Conservation (phyloP, 306 rosid species). For the Fragaria nilgerrensis region DNA sequence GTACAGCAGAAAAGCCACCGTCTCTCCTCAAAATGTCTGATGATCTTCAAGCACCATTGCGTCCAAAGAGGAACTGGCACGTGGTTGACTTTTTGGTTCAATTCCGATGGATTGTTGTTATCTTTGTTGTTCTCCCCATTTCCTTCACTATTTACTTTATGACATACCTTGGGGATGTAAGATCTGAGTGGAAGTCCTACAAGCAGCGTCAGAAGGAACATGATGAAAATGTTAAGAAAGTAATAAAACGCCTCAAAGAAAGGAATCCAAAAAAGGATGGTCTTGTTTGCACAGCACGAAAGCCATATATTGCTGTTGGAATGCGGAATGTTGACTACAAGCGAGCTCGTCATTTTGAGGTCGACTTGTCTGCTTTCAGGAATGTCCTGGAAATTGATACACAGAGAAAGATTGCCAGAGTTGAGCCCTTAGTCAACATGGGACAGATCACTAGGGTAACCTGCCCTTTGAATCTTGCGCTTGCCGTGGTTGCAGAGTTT, state of each 20-base stretch:
- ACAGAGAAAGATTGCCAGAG: conserved; percentile 78
- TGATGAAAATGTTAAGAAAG: conserved; percentile 81
- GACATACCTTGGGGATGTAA: conserved; percentile 80
- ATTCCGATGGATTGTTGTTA: conserved; percentile 86
- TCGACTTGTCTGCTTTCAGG: conserved; percentile 81
- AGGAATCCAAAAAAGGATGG: conserved; percentile 85
- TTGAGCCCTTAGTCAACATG: conserved; percentile 97
- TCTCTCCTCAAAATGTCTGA: conserved; percentile 46
- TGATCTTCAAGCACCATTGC: conserved; percentile 79
- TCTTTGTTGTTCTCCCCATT: conserved; percentile 90
- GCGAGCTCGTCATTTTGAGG: conserved; percentile 96
- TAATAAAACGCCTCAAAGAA: conserved; percentile 80
- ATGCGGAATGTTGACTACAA: conserved; percentile 97
- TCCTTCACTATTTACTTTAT: conserved; percentile 82
- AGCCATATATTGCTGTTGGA: conserved; percentile 97
- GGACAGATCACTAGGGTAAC: conserved; percentile 88
- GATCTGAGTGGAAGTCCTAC: conserved; percentile 87
- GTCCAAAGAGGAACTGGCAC: conserved; percentile 86
- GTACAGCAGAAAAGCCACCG: conserved; percentile 16
- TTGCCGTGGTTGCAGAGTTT: conserved; percentile 94
- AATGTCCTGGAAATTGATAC: conserved; percentile 70
- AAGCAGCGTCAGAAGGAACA: conserved; percentile 85
- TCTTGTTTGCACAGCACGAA: conserved; percentile 95
- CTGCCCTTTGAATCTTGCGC: conserved; percentile 83
- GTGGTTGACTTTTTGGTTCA: conserved; percentile 81